These are phyloP conservation scores for Sporothrix brunneoviolacea DNA, from an alignment of 2,329 filamentous ascomycete species.

Conservation along the genomic window DNA sequence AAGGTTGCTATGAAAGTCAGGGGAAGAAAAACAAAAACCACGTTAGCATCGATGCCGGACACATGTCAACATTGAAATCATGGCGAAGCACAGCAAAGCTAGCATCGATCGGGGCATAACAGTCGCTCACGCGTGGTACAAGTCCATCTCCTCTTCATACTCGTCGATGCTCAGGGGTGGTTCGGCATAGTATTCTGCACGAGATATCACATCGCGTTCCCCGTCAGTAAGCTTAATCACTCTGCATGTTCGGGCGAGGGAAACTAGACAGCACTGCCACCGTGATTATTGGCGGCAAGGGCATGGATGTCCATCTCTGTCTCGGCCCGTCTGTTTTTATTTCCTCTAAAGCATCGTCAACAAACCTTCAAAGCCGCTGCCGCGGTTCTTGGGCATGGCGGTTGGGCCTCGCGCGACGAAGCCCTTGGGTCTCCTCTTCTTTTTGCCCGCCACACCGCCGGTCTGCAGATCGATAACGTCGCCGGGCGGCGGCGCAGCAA, in stretches of 20 bases:
- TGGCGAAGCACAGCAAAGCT: not conserved
- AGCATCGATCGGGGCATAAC: not conserved
- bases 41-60: not conserved
- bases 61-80: not conserved
- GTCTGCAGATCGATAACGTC: conserved; percentile 4
- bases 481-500: not conserved
- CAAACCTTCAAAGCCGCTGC: conserved; percentile 63
- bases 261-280: not conserved
- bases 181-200: conserved; percentile 67
- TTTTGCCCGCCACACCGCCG: conserved; percentile 12
- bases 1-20: conserved; percentile 1
- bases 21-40: not conserved
- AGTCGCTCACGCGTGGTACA: conserved; percentile 60
- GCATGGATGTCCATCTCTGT: not conserved
- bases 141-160: conserved; percentile 52
- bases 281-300: too few relatives aligned
- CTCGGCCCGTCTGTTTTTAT: too few relatives aligned
- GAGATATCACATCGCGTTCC: not conserved
- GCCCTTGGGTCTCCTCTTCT: conserved; percentile 36
- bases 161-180: conserved; percentile 68
- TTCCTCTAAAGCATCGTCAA: too few relatives aligned
- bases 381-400: conserved; percentile 36
- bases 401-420: conserved; percentile 33
- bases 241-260: too few relatives aligned
- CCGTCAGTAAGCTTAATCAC: not conserved